Conservation (phyloP, 805 yeast species). For the Metschnikowia sp. region DNA sequence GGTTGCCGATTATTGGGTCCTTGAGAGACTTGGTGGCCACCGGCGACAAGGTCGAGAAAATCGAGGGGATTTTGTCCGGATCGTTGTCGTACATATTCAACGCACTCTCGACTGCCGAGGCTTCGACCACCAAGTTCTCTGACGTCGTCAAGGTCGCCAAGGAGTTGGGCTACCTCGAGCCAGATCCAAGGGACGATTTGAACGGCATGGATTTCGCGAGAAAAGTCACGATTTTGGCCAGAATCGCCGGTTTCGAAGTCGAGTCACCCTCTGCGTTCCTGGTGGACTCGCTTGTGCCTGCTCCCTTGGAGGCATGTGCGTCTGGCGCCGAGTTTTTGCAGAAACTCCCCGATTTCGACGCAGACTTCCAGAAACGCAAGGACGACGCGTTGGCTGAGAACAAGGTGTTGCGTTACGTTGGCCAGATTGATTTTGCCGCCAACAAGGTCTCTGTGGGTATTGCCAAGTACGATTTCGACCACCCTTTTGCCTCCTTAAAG, state of each 20-base stretch:
- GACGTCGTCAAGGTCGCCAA: constrained; percentile 89
- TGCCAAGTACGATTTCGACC: constrained; percentile 80
- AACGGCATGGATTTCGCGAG: constrained; percentile 98
- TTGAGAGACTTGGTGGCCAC: constrained; percentile 84
- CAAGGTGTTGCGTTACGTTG: constrained; percentile 91
- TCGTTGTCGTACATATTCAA: constrained; percentile 93
- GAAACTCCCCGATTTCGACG: constrained; percentile 80
- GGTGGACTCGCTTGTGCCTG: constrained; percentile 90
- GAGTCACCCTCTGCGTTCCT: constrained; percentile 91
- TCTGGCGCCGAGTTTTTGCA: constrained; percentile 76
- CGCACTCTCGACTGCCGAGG: constrained; percentile 72
- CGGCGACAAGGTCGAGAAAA: constrained; percentile 87
- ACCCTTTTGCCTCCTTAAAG: constrained; percentile 92
- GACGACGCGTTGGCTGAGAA: constrained; percentile 75
- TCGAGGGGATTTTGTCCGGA: constrained; percentile 97
- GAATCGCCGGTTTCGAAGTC: constrained; percentile 83
- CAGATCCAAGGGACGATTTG: constrained; percentile 98
- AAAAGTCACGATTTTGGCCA: constrained; percentile 93
- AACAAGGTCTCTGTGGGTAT: constrained; percentile 80
- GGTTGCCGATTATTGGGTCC: constrained; percentile 88
- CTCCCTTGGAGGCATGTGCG: constrained; percentile 68
- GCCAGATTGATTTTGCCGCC: constrained; percentile 75
- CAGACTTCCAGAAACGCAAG: constrained; percentile 71
- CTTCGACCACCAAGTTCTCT: constrained; percentile 69
- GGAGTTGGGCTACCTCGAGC: constrained; percentile 93